Conservation (phyloP, 805 yeast genomes). For the Lachancea dasiensis region DNA sequence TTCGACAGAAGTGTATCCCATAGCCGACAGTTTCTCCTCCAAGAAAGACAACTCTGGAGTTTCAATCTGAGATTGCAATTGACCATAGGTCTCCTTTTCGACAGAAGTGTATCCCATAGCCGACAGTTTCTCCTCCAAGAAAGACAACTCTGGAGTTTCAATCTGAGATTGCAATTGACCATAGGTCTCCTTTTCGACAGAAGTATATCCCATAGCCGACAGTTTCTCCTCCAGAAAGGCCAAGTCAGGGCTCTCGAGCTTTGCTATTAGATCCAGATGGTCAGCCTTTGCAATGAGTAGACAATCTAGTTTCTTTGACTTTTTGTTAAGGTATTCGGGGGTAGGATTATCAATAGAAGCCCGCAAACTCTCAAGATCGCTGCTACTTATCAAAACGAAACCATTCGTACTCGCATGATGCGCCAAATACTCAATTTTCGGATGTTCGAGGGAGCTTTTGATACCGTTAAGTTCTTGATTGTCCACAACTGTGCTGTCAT, state of each 20-base stretch:
- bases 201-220: not conserved
- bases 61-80: too few species aligned
- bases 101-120: too few species aligned
- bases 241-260: not conserved
- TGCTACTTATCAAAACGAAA: not conserved
- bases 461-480: not conserved
- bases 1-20: too few species aligned
- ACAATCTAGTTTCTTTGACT: not conserved
- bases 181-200: not conserved
- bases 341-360: not conserved
- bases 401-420: not conserved
- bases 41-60: too few species aligned
- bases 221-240: not conserved
- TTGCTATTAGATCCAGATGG: not conserved
- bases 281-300: not conserved
- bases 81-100: too few species aligned
- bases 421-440: not conserved
- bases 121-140: too few species aligned
- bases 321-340: not conserved
- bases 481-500: not conserved
- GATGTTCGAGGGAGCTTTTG: not conserved
- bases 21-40: too few species aligned
- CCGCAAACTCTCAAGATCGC: not conserved
- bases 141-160: not conserved
- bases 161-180: too few species aligned